A percentile compares a stretch with the other conserved stretches of the same genome.
phyloP scores from a whole-genome alignment of 2,329 filamentous ascomycete species.

The Penicillium polonicum region DNA sequence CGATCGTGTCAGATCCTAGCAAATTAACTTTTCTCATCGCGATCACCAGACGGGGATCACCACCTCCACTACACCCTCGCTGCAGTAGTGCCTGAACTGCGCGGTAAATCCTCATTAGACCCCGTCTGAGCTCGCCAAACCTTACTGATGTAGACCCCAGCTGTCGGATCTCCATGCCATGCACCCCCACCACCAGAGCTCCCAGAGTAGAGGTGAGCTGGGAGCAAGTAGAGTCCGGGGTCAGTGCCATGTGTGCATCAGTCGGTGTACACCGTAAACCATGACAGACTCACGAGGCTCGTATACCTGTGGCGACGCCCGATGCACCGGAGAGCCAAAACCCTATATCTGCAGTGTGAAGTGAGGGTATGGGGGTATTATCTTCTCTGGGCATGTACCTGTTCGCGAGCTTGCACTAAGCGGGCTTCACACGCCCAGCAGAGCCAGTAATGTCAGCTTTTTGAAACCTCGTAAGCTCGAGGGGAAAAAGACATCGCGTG shows the following conservation, averaged over 20 bases:
- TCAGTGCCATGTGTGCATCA: constrained; percentile 24
- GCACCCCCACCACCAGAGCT: neutral
- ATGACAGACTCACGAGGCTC: constrained; percentile 4
- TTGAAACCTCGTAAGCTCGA: neutral
- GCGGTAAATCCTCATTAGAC: constrained; percentile 18
- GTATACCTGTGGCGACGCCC: constrained; percentile 5
- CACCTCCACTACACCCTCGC: neutral
- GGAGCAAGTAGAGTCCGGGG: neutral
- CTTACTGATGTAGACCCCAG: constrained; percentile 10
- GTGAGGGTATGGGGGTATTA: neutral
- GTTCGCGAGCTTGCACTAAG: neutral
- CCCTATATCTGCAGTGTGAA: neutral
- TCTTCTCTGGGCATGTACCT: neutral
- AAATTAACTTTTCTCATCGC: neutral
- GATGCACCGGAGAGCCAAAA: constrained; percentile 2
- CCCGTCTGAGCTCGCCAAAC: constrained; percentile 9
- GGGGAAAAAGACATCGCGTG: neutral
- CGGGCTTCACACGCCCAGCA: neutral
- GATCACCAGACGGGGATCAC: constrained; percentile 2
- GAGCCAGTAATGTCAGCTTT: neutral
- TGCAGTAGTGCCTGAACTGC: constrained; percentile 16
- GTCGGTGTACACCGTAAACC: constrained; percentile 19
- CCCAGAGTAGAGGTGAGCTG: constrained; percentile 2
- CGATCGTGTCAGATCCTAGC: constrained; percentile 4
- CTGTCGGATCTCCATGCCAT: neutral